Base-by-base conservation (phyloP, 169 alveolate species). In the Cryptosporidium felis region DNA sequence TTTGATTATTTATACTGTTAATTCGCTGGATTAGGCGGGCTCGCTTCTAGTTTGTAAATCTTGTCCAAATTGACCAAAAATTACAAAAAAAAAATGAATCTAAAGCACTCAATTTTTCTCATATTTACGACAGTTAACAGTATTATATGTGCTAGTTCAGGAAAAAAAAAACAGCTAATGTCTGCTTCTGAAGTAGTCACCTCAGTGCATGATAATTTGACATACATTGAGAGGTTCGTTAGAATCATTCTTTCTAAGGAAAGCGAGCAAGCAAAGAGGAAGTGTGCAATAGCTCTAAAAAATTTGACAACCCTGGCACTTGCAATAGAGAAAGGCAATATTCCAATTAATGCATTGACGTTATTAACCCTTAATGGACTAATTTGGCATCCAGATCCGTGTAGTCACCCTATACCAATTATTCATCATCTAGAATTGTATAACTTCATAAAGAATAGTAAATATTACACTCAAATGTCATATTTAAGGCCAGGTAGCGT, bases 341-440 rank as follows among this genome's bases (percentile, higher is more conserved):
- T 74, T 23, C 8, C 14, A n/a, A 38, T 74, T 1, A 49, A 49
- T 16, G 53, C 66, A 32, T 34, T 74, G 34, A 74, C 85, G 2
- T 3, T 9, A 4, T n/a, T 74, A 14, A 12, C 74, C 2, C 51
- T 74, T n/a, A 74, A 74, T 74, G 85, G 85, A 38, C 34, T 74
- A 36, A 23, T 74, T 34, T 74, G 85, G 85, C 67, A 53, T 36
- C 41, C 85, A 8, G 85, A 74, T 32, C 60, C 85, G 14, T 74
- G 85, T 36, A 53, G 23, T 9, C 21, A 53, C 23, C 85, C 85
- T 2, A 16, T 10, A 36, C 23, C 21, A 36, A 53, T 74, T 1
- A 18, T n/a, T 10, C 51, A 36, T 23, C 66, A 74, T 53, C 16
- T 74, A 23, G 59, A 53, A 16, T 28, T 56, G 6, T 74, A 74